These are phyloP conservation scores for Cyberlindnera suaveolens DNA, from an alignment of 805 yeast genomes.

Conservation along the genomic window DNA sequence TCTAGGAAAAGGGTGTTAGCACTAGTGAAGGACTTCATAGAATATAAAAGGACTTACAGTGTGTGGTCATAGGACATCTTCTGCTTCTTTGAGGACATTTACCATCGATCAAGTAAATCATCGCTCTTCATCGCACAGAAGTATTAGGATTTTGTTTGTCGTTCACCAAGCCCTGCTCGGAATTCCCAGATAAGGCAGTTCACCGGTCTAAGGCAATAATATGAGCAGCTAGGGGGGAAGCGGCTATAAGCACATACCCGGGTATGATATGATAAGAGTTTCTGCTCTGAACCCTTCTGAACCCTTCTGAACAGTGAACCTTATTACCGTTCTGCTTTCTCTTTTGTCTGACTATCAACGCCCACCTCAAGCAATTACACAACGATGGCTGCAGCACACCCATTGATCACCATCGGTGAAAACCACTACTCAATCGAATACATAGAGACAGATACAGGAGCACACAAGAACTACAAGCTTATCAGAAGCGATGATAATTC, in stretches of 20 bases:
- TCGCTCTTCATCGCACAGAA: no score
- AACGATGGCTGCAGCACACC: no score
- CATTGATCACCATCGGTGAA: neutral
- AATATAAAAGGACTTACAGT: conserved; percentile 7
- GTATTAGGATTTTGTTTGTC: no score
- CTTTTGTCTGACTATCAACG: neutral
- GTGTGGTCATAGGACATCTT: conserved; percentile 14
- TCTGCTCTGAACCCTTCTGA: neutral
- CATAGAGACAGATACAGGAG: neutral
- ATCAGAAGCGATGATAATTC: neutral
- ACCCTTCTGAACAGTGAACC: no score
- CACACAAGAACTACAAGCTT: conserved; percentile 1
- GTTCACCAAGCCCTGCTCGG: no score
- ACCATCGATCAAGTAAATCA: no score
- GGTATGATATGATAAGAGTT: no score
- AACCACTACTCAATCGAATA: neutral
- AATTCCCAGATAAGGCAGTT: no score
- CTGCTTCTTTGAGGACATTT: conserved; percentile 7
- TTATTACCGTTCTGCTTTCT: neutral
- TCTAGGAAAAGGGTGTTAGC: conserved; percentile 17
- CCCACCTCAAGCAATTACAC: neutral
- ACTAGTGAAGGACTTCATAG: no score
- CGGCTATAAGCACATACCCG: no score
- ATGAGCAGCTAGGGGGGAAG: no score
- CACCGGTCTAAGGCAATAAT: no score